These are phyloP conservation scores for Psilocybe azurescens DNA, from an alignment of 768 basidiomycete genomes.

Conservation along the genomic window DNA sequence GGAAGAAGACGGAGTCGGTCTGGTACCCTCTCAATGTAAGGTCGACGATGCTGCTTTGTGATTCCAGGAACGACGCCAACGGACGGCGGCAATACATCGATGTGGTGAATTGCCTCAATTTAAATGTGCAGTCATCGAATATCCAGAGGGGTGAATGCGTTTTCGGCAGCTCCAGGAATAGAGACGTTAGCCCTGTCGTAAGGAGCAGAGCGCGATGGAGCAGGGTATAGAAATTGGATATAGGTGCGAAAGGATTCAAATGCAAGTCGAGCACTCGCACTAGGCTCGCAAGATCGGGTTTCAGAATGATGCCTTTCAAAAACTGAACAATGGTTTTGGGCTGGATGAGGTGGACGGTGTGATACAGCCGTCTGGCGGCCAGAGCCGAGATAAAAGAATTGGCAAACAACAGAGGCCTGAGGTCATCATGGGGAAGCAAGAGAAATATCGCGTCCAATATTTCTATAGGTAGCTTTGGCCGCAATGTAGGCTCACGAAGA, in stretches of 20 bases:
- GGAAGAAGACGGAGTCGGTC: constrained; percentile 29
- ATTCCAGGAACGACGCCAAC: constrained; percentile 56
- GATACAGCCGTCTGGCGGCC: constrained; percentile 35
- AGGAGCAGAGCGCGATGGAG: constrained; percentile 48
- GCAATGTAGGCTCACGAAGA: constrained; percentile 13
- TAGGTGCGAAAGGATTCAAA: constrained; percentile 41
- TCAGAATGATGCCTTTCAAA: constrained; percentile 44
- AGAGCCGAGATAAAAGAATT: constrained; percentile 35
- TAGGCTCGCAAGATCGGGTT: constrained; percentile 38
- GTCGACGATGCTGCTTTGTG: constrained; percentile 52
- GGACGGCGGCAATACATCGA: constrained; percentile 56
- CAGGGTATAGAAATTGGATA: constrained; percentile 53
- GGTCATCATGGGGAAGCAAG: constrained; percentile 23
- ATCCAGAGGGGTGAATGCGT: constrained; percentile 52
- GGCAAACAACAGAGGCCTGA: constrained; percentile 26
- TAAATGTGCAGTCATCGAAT: constrained; percentile 47
- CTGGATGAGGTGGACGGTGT: constrained; percentile 37
- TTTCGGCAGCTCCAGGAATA: constrained; percentile 57
- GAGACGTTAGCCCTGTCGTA: constrained; percentile 42
- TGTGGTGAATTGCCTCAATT: constrained; percentile 54
- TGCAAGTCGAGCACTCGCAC: constrained; percentile 56
- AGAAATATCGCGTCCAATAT: constrained; percentile 35
- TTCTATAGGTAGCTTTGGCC: constrained; percentile 35
- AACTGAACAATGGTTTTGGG: constrained; percentile 39
- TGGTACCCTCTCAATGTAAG: constrained; percentile 62